These are phyloP conservation scores for Metschnikowia cubensis DNA, from an alignment of 805 yeast genomes.

Conservation along the genomic window DNA sequence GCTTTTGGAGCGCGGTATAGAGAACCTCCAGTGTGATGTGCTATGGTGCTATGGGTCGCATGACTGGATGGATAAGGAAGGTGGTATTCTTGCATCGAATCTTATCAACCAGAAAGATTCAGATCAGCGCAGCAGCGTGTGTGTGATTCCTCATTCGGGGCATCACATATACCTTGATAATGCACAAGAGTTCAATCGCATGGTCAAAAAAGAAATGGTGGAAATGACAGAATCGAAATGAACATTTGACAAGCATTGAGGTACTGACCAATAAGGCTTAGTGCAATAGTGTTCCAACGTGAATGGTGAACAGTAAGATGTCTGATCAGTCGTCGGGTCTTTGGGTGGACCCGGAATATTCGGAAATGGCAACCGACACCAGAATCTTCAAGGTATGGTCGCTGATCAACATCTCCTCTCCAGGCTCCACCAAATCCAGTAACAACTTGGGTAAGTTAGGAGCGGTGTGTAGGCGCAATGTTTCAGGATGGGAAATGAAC, in stretches of 20 bases:
- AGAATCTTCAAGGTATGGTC: slow-evolving; percentile 51
- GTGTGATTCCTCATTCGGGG: slow-evolving; percentile 55
- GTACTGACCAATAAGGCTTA: too few species aligned
- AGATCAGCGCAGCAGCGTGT: slow-evolving; percentile 25
- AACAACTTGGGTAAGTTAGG: slow-evolving; percentile 38
- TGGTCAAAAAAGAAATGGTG: slow-evolving; percentile 51
- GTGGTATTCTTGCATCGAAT: slow-evolving; percentile 42
- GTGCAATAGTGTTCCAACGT: too few species aligned
- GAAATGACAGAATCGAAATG: too few species aligned
- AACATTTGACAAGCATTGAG: background rate
- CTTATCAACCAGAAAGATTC: slow-evolving; percentile 24
- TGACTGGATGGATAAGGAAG: slow-evolving; percentile 57
- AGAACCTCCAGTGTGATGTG: slow-evolving; percentile 54
- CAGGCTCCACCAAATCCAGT: slow-evolving; percentile 32
- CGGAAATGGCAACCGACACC: slow-evolving; percentile 19
- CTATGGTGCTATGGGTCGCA: slow-evolving; percentile 84
- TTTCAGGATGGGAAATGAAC: slow-evolving; percentile 46
- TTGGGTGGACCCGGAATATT: slow-evolving; percentile 21
- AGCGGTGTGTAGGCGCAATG: slow-evolving; percentile 43
- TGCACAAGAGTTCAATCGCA: slow-evolving; percentile 46
- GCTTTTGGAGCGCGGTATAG: slow-evolving; percentile 47
- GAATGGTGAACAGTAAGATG: background rate
- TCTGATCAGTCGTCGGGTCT: background rate
- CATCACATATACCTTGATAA: slow-evolving; percentile 81
- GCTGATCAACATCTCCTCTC: slow-evolving; percentile 51